Base-by-base conservation (phyloP, 2,329 filamentous ascomycete genomes). In the Aquanectria penicillioides region DNA sequence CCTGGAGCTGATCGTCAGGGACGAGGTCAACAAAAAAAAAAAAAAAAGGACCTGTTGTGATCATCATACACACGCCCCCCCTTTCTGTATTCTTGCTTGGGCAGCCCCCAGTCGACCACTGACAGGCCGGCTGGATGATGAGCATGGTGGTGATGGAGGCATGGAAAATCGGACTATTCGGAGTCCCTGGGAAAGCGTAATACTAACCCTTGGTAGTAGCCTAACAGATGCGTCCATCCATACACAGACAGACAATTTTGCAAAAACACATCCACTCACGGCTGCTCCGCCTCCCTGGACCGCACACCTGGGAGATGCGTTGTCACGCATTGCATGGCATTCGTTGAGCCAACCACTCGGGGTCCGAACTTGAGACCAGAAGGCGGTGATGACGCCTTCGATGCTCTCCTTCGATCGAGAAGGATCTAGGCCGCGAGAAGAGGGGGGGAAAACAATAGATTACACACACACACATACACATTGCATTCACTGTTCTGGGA, bases 1-100 rank as follows among this genome's bases (percentile, higher is more conserved):
- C 37, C 56, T 26, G 57, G 61, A 57, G 25, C 55, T 46, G 66
- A 69, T 69, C 64, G 61, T 66, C 66, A 69, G 67, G 67, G 66
- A 68, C 65, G 57, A 57, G 46, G 62, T 55, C 62, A 40, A 33
- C 9, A 20, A 13, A 43, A 6, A n/a, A 26, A 12, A 8, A 6
- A 11, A 10, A 18, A 10, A 5, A 10, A 9, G 12, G 11, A n/a
- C n/a, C n/a, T n/a, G n/a, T n/a, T n/a, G n/a, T n/a, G n/a, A n/a
- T n/a, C n/a, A n/a, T n/a, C n/a, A n/a, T 28, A 20, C 23, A 38
- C 36, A 36, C 44, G n/a, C 52, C n/a, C 28, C 34, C 43, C 43
- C 40, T 34, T 34, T n/a, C 33, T n/a, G 25, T 36, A 34, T 37
- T 22, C 44, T 22, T 20, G n/a, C 10, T 10, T 49, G 46, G 31